Evolutionary conservation across 805 yeast species (phyloP).

Genomic region (Crinitomyces ghanaensis): DNA sequence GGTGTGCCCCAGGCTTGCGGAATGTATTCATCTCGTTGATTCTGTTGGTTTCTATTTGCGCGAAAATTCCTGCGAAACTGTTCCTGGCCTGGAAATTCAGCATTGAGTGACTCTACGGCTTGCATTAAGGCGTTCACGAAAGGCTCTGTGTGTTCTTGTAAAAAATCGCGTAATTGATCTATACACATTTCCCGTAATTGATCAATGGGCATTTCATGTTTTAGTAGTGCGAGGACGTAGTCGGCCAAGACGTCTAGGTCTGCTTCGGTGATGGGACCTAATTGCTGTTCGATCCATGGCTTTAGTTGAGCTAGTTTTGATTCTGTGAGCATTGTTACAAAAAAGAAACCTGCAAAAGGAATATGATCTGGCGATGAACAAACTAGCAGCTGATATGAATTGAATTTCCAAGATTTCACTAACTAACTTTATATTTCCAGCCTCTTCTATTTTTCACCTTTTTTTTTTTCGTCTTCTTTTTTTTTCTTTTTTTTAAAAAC

Average conservation of each 20-base stretch:
- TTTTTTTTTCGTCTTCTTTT: too few relatives aligned
- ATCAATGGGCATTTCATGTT: conserved; percentile 27
- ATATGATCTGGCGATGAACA: too few relatives aligned
- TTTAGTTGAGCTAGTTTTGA: conserved; percentile 10
- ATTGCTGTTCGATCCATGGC: conserved; percentile 16
- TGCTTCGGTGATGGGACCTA: conserved; percentile 25
- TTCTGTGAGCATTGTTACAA: conserved; percentile 11
- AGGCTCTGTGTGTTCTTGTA: conserved; percentile 23
- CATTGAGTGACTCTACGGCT: conserved; percentile 16
- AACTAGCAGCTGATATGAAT: too few relatives aligned
- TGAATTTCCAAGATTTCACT: too few relatives aligned
- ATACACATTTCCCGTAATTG: conserved; percentile 26
- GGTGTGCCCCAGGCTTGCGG: too few relatives aligned
- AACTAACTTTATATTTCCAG: too few relatives aligned
- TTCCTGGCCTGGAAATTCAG: conserved; percentile 17
- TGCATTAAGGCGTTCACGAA: conserved; percentile 28
- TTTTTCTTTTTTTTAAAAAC: too few relatives aligned
- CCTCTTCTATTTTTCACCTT: too few relatives aligned
- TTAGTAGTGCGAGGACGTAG: conserved; percentile 33
- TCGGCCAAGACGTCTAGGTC: conserved; percentile 35
- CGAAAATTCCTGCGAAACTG: conserved; percentile 20
- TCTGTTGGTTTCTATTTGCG: conserved; percentile 11
- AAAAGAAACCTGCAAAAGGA: too few relatives aligned
- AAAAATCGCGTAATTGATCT: conserved; percentile 31
- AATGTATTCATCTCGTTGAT: too few relatives aligned